Evolutionary conservation across 495 filamentous ascomycete species (phyloP).

Genomic region (Penicillium manginii): DNA sequence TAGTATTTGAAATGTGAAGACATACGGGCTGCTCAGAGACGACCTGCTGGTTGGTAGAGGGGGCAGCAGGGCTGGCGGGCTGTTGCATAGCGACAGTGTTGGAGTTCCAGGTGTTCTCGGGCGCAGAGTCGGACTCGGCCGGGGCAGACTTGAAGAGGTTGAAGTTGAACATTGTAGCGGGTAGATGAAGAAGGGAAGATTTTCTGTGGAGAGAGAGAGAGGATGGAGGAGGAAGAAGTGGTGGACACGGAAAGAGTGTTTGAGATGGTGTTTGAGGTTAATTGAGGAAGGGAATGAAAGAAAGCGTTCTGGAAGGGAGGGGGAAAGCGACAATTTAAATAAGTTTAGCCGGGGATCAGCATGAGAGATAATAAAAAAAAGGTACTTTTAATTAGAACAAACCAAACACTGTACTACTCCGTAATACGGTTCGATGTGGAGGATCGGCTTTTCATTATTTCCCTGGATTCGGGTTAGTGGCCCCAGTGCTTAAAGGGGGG

Average conservation of each 20-base stretch:
- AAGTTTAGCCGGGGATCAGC: conserved; percentile 11
- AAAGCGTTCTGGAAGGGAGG: background rate
- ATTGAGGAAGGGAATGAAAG: background rate
- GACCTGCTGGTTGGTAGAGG: conserved; percentile 30
- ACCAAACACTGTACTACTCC: background rate
- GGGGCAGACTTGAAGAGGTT: conserved; percentile 45
- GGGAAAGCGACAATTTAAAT: conserved; percentile 15
- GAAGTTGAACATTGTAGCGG: conserved; percentile 43
- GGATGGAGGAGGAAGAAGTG: background rate
- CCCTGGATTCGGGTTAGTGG: conserved; percentile 9
- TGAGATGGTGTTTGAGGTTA: conserved; percentile 1
- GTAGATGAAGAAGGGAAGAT: conserved; percentile 2
- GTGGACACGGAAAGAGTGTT: conserved; percentile 7
- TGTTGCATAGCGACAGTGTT: conserved; percentile 47
- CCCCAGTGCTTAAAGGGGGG: conserved; percentile 5
- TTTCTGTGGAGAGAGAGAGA: background rate
- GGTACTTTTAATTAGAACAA: background rate
- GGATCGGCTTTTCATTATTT: conserved; percentile 22
- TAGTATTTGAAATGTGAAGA: background rate
- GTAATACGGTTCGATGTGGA: conserved; percentile 21
- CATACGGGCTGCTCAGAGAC: conserved; percentile 46
- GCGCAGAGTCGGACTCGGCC: conserved; percentile 27
- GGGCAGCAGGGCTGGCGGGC: conserved; percentile 42
- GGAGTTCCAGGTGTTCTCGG: conserved; percentile 37
- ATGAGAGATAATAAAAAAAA: no score